Percentiles rank a stretch among this genome's conserved stretches.
Conservation (phyloP, 441 rosid genomes). For the Rhodomyrtus psidioides region DNA sequence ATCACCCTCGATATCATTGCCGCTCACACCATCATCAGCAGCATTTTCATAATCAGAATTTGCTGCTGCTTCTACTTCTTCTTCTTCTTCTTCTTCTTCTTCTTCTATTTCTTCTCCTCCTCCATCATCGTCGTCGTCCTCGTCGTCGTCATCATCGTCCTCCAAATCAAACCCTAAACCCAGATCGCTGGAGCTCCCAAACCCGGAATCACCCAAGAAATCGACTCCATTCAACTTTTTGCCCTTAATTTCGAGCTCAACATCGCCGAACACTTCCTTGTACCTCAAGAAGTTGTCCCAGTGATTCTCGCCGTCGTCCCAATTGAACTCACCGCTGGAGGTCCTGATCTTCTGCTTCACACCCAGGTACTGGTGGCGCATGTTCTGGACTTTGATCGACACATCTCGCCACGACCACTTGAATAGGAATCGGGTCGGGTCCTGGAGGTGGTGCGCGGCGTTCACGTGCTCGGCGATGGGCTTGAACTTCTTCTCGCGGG, state of each 20-base stretch:
- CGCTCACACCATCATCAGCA: background rate
- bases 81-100: constrained; percentile 17
- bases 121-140: constrained; percentile 31
- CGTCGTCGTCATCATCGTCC: constrained; percentile 13
- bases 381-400: constrained; percentile 70
- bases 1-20: constrained; percentile 5
- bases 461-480: constrained; percentile 76
- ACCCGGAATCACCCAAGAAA: constrained; percentile 30
- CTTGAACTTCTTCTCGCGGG: constrained; percentile 67
- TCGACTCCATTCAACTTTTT: constrained; percentile 21
- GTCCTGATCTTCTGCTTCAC: constrained; percentile 72
- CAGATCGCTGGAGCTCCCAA: constrained; percentile 26
- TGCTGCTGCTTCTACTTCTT: background rate
- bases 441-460: constrained; percentile 48
- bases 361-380: constrained; percentile 75
- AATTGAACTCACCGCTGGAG: constrained; percentile 43
- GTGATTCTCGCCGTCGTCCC: constrained; percentile 72
- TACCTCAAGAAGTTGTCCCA: constrained; percentile 73
- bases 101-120: constrained; percentile 22
- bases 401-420: constrained; percentile 81
- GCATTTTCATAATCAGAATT: background rate
- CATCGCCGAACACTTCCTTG: constrained; percentile 74
- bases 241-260: constrained; percentile 55
- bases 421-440: constrained; percentile 52
- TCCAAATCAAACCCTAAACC: constrained; percentile 44